A percentile compares a stretch with the other conserved stretches of the same genome.
Evolutionary conservation across 441 rosid genomes (phyloP).

Genomic region (Codiaeum variegatum): DNA sequence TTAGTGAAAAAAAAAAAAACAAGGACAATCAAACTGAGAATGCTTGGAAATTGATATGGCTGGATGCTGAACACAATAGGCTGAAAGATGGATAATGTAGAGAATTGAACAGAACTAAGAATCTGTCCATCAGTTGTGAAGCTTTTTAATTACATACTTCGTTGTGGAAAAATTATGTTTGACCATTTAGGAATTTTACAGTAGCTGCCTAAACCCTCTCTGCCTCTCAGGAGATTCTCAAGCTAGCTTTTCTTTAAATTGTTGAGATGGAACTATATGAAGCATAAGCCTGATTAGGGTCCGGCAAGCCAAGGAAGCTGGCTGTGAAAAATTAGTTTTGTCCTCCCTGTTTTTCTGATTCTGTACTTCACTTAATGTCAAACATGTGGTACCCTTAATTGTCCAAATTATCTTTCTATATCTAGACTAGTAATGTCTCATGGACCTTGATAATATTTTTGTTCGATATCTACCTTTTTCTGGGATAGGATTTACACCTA

Average conservation of each 20-base stretch:
- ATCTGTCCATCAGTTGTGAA: neutral
- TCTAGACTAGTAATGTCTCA: neutral
- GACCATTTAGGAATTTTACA: neutral
- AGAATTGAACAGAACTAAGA: neutral
- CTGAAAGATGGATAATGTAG: neutral
- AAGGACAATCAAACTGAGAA: neutral
- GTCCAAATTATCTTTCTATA: neutral
- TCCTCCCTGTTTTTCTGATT: neutral
- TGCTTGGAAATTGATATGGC: neutral
- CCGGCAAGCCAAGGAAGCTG: neutral
- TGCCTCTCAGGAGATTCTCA: neutral
- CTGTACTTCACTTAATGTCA: neutral
- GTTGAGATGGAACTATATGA: neutral
- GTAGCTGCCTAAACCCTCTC: neutral
- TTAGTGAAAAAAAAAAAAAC: neutral
- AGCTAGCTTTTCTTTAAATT: neutral
- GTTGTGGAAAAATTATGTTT: neutral
- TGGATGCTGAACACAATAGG: too few relatives aligned
- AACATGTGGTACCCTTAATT: neutral
- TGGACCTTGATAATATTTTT: neutral
- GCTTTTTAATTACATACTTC: neutral
- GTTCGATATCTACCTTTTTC: neutral
- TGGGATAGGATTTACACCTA: too few relatives aligned
- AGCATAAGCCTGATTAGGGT: neutral
- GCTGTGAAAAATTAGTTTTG: neutral